A percentile compares a stretch with the other conserved stretches of the same genome.
phyloP scores from a whole-genome alignment of 257 asterid species.

The Salvia splendens region DNA sequence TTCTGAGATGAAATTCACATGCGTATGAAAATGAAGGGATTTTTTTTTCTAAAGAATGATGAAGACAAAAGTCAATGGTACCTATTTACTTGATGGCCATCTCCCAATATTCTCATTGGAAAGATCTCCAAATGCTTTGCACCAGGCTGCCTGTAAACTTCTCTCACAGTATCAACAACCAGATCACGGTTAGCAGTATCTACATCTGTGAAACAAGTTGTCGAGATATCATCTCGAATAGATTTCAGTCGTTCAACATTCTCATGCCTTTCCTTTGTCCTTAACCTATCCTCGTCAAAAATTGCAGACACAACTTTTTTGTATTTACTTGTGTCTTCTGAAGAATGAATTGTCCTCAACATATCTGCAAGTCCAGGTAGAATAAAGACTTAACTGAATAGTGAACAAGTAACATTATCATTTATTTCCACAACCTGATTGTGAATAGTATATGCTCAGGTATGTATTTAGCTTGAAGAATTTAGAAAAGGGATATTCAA shows the following conservation, averaged over 20 bases:
- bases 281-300: conserved; percentile 66
- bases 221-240: conserved; percentile 56
- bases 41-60: not conserved
- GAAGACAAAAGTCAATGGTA: conserved; percentile 34
- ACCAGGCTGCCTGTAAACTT: conserved; percentile 72
- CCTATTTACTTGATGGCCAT: conserved; percentile 61
- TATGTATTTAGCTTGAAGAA: conserved; percentile 8
- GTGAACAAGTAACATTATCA: conserved; percentile 25
- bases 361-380: conserved; percentile 58
- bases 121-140: conserved; percentile 87
- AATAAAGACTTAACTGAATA: conserved; percentile 25
- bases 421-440: conserved; percentile 21
- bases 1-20: conserved; percentile 21
- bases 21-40: conserved; percentile 1
- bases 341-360: conserved; percentile 70
- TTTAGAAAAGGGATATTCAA: not conserved
- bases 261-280: conserved; percentile 51
- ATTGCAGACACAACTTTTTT: conserved; percentile 80
- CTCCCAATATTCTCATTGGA: conserved; percentile 75
- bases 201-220: conserved; percentile 54
- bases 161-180: conserved; percentile 60
- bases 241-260: conserved; percentile 59
- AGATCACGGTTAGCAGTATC: conserved; percentile 70
- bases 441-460: conserved; percentile 15
- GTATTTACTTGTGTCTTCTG: conserved; percentile 72